Conservation (phyloP, 208 protist species). For the Leishmania arabica region DNA sequence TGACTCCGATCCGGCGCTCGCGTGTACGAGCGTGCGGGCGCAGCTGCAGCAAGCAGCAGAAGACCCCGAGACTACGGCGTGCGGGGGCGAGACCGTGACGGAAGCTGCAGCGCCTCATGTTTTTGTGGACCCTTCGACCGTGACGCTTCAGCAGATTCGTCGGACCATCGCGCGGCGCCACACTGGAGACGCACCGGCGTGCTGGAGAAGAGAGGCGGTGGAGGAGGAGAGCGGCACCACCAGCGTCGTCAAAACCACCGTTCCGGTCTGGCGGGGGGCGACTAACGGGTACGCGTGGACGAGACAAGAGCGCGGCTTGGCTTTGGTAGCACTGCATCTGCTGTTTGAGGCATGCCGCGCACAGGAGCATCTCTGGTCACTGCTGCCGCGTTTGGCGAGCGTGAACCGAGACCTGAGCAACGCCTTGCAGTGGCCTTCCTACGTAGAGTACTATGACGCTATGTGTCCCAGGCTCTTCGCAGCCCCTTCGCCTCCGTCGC, state of each 20-base stretch:
- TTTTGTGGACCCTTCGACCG: conserved; percentile 26
- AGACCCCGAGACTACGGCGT: neutral
- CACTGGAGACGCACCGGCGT: neutral
- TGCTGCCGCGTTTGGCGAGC: conserved; percentile 49
- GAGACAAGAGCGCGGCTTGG: conserved; percentile 37
- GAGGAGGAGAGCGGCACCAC: neutral
- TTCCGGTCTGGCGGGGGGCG: neutral
- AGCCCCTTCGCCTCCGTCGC: neutral
- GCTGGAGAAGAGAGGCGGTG: too few species aligned
- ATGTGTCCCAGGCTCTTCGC: neutral
- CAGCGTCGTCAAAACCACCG: neutral
- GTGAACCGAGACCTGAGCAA: conserved; percentile 43
- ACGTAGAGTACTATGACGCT: conserved; percentile 51
- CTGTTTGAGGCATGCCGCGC: conserved; percentile 67
- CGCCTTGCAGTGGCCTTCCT: conserved; percentile 47
- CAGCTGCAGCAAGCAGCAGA: neutral
- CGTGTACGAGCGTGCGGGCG: neutral
- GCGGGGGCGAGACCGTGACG: neutral
- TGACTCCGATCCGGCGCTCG: neutral
- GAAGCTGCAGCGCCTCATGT: neutral
- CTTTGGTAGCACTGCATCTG: conserved; percentile 59
- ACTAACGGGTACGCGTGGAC: conserved; percentile 28
- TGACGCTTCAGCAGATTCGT: conserved; percentile 19
- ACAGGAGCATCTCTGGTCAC: conserved; percentile 58
- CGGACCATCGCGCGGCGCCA: conserved; percentile 16